A percentile compares a stretch with the other conserved stretches of the same genome.
Conservation (phyloP, 2,329 filamentous ascomycete species). For the Cordyceps cateniannulata region DNA sequence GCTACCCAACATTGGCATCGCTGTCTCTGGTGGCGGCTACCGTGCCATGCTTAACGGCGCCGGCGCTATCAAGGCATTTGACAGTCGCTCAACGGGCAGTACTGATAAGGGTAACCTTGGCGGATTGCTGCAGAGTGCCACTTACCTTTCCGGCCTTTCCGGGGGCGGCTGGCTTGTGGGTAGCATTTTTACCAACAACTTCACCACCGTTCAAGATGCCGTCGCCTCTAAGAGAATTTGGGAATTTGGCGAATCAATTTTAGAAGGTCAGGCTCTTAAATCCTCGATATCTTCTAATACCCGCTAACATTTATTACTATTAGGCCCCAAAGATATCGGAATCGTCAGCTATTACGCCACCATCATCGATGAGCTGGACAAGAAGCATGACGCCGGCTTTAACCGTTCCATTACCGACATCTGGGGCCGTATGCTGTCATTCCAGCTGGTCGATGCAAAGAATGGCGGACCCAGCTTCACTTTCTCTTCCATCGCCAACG, state of each 20-base stretch:
- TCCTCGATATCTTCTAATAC: background rate
- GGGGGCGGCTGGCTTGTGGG: constrained; percentile 81
- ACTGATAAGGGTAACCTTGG: constrained; percentile 59
- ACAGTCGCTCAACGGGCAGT: constrained; percentile 55
- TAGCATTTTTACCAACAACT: constrained; percentile 81
- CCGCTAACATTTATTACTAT: background rate
- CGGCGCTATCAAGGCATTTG: constrained; percentile 72
- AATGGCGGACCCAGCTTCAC: constrained; percentile 72
- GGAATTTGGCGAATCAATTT: constrained; percentile 36
- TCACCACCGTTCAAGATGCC: constrained; percentile 49
- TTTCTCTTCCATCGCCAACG: constrained; percentile 61
- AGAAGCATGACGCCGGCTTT: constrained; percentile 35
- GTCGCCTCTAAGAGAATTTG: constrained; percentile 31
- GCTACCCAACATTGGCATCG: constrained; percentile 60
- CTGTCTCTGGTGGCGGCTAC: constrained; percentile 79
- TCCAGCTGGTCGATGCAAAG: constrained; percentile 72
- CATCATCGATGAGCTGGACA: constrained; percentile 28
- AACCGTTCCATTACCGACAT: constrained; percentile 74
- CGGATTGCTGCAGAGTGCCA: constrained; percentile 72
- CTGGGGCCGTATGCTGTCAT: constrained; percentile 81
- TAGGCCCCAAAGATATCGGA: constrained; percentile 30
- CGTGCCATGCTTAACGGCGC: constrained; percentile 77
- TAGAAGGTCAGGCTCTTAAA: constrained; percentile 23
- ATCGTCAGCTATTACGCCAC: constrained; percentile 33
- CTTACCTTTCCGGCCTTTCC: constrained; percentile 74